Conservation (phyloP, 78 protist species). For the Isochrysis galbana region DNA sequence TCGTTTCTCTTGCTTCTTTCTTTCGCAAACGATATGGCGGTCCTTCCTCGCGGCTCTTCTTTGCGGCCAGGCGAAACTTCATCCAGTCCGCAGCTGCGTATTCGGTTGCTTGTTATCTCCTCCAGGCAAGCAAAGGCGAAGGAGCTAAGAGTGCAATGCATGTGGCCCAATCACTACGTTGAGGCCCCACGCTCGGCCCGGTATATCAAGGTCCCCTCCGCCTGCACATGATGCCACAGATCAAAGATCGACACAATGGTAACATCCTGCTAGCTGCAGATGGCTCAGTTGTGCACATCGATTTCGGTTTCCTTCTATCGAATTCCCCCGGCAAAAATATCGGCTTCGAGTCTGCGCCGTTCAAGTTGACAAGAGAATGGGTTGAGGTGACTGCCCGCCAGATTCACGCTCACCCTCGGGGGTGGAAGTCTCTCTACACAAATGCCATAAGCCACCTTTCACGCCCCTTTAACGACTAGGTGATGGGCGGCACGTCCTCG, state of each 20-base stretch:
- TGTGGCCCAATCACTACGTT: too few species aligned
- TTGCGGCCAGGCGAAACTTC: slow-evolving; percentile 68
- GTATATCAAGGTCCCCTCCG: neutral
- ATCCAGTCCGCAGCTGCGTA: slow-evolving; percentile 76
- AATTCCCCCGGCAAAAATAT: slow-evolving; percentile 67
- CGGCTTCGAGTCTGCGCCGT: slow-evolving; percentile 79
- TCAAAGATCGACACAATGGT: slow-evolving; percentile 87
- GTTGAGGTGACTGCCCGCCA: too few species aligned
- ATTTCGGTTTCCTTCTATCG: slow-evolving; percentile 75
- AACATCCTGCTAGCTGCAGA: slow-evolving; percentile 64
- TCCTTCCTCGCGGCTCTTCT: neutral
- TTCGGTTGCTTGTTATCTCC: slow-evolving; percentile 72
- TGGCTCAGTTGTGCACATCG: slow-evolving; percentile 79
- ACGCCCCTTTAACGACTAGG: too few species aligned
- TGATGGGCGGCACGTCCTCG: slow-evolving; percentile 40
- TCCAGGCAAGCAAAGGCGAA: slow-evolving; percentile 50
- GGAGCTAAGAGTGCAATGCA: too few species aligned
- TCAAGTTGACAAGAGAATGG: slow-evolving; percentile 70
- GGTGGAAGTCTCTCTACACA: neutral
- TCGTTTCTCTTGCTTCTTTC: slow-evolving; percentile 40
- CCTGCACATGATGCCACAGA: neutral
- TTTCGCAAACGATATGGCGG: slow-evolving; percentile 63
- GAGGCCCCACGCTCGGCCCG: neutral
- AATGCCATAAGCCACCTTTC: neutral
- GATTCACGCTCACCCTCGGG: too few species aligned